Evolutionary conservation across 495 filamentous ascomycete genomes (phyloP).

Genomic region (Chaetomium fimeti): DNA sequence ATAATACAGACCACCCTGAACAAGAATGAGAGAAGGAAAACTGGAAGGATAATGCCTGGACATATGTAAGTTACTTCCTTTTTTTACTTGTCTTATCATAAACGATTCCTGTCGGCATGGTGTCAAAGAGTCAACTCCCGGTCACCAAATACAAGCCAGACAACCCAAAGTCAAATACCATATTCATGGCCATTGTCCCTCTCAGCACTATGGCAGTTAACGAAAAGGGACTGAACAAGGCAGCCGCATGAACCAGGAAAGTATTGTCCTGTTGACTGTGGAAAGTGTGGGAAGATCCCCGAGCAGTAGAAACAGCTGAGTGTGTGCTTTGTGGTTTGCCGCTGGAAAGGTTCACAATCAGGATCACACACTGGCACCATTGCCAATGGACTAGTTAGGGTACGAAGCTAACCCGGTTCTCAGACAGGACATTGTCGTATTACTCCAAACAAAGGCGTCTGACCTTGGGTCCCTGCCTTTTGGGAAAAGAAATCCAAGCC

Average conservation of each 20-base stretch:
- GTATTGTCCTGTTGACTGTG: too few relatives aligned
- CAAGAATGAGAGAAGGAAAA: not conserved
- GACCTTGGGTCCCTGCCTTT: too few relatives aligned
- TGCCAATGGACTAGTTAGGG: too few relatives aligned
- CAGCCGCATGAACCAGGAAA: too few relatives aligned
- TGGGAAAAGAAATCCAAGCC: too few relatives aligned
- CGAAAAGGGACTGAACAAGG: not conserved
- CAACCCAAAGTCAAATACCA: not conserved
- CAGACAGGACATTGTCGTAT: too few relatives aligned
- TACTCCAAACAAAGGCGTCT: too few relatives aligned
- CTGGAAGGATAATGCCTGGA: not conserved
- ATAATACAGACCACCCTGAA: not conserved
- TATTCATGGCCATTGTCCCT: not conserved
- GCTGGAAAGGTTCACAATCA: too few relatives aligned
- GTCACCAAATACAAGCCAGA: not conserved
- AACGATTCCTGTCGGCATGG: not conserved
- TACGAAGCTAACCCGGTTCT: too few relatives aligned
- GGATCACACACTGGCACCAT: too few relatives aligned
- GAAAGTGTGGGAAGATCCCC: not conserved
- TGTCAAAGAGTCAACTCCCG: not conserved
- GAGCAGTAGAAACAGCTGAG: not conserved
- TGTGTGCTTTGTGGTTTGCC: too few relatives aligned
- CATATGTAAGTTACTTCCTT: not conserved
- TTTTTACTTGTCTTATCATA: not conserved
- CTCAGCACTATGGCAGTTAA: not conserved